Conservation (phyloP, 1,139 yeast species). For the Suhomyces bokatorum region DNA sequence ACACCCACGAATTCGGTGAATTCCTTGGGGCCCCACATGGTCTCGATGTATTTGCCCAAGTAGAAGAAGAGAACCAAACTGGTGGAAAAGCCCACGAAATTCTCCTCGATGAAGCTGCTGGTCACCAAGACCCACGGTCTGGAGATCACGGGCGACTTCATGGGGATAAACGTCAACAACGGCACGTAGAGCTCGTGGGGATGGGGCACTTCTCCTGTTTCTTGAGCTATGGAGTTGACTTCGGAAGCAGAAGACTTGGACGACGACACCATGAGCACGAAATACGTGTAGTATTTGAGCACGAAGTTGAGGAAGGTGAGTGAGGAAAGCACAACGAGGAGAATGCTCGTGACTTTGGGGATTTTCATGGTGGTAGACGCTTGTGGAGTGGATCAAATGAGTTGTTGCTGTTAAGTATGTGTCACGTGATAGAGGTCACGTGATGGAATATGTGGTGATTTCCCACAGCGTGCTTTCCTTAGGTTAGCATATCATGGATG, state of each 20-base stretch:
- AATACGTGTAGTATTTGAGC: slow-evolving; percentile 23
- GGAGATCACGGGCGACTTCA: slow-evolving; percentile 35
- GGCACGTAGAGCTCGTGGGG: slow-evolving; percentile 47
- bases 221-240: slow-evolving; percentile 30
- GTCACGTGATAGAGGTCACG: not conserved
- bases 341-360: slow-evolving; percentile 38
- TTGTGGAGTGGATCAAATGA: not conserved
- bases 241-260: slow-evolving; percentile 27
- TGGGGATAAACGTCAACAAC: slow-evolving; percentile 40
- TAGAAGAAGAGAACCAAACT: slow-evolving; percentile 33
- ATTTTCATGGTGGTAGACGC: slow-evolving; percentile 29
- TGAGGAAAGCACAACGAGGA: slow-evolving; percentile 35
- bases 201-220: slow-evolving; percentile 40
- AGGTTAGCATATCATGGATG: no score
- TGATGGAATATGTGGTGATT: not conserved
- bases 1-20: slow-evolving; percentile 30
- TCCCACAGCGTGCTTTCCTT: no score
- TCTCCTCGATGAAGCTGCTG: slow-evolving; percentile 37
- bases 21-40: slow-evolving; percentile 39
- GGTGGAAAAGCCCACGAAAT: slow-evolving; percentile 29
- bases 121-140: slow-evolving; percentile 45
- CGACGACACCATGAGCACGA: slow-evolving; percentile 31
- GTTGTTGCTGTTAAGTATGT: not conserved
- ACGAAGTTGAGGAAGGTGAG: slow-evolving; percentile 21
- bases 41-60: slow-evolving; percentile 41